phyloP scores from a whole-genome alignment of 1,284 basidiomycete species.

The Trametes hirsuta region DNA sequence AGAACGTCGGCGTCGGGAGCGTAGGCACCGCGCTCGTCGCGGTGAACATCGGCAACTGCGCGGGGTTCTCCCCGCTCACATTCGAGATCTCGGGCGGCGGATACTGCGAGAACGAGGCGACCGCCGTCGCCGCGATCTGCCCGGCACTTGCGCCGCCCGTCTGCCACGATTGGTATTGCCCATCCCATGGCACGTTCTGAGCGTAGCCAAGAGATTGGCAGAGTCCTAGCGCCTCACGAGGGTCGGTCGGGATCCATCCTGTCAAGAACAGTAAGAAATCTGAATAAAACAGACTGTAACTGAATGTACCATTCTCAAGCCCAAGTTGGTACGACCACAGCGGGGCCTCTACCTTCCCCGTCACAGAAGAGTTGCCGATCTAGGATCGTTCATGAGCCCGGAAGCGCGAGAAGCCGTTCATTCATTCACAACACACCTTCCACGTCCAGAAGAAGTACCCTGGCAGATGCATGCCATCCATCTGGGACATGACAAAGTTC shows the following conservation, averaged over 20 bases:
- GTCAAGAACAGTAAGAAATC: background rate
- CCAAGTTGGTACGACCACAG: constrained; percentile 59
- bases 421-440: constrained; percentile 46
- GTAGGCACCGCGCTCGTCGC: constrained; percentile 62
- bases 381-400: constrained; percentile 19
- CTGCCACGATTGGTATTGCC: constrained; percentile 66
- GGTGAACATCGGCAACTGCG: constrained; percentile 65
- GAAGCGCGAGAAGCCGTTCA: background rate
- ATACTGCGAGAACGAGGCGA: constrained; percentile 52
- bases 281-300: background rate
- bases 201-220: constrained; percentile 57
- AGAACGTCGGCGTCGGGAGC: constrained; percentile 61
- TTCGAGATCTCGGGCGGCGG: constrained; percentile 57
- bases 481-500: constrained; percentile 57
- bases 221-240: constrained; percentile 63
- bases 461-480: constrained; percentile 56
- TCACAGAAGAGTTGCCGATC: constrained; percentile 50
- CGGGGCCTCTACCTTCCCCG: constrained; percentile 44
- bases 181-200: constrained; percentile 52
- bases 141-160: constrained; percentile 77
- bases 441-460: constrained; percentile 73
- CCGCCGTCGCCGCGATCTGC: constrained; percentile 51
- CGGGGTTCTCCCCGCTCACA: constrained; percentile 45
- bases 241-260: constrained; percentile 82
- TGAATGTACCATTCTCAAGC: constrained; percentile 45